These are phyloP conservation scores for Aurinia saxatilis DNA, from an alignment of 345 rosid genomes.

Conservation along the genomic window DNA sequence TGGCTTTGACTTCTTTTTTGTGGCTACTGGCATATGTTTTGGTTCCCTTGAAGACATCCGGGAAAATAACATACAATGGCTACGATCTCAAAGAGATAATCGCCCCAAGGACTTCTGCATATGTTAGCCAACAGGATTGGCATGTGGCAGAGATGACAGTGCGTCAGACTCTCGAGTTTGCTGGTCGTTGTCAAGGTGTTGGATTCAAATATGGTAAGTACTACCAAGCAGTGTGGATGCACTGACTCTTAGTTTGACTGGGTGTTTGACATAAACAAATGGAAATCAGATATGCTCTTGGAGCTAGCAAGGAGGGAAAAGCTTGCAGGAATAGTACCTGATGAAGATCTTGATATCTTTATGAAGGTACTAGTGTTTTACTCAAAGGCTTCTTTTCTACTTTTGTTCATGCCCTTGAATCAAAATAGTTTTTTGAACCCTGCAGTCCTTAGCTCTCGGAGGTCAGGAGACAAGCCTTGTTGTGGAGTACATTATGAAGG, in stretches of 20 bases:
- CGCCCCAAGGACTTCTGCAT: constrained; percentile 85
- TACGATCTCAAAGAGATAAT: constrained; percentile 70
- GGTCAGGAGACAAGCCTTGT: constrained; percentile 79
- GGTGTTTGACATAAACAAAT: constrained; percentile 18
- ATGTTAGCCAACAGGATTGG: constrained; percentile 94
- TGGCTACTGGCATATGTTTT: constrained; percentile 9
- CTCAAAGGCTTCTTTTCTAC: not conserved
- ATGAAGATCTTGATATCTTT: constrained; percentile 97
- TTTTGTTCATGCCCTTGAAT: not conserved
- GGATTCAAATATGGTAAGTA: constrained; percentile 87
- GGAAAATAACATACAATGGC: constrained; percentile 77
- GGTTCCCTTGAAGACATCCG: constrained; percentile 51
- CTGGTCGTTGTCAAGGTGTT: constrained; percentile 94
- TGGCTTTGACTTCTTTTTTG: constrained; percentile 8
- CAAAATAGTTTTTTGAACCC: not conserved
- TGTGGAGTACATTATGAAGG: constrained; percentile 95
- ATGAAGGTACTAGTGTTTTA: constrained; percentile 61
- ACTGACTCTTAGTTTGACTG: not conserved
- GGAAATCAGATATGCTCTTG: constrained; percentile 70
- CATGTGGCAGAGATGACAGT: constrained; percentile 98
- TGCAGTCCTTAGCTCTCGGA: constrained; percentile 82
- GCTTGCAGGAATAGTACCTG: constrained; percentile 84
- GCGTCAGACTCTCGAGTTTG: constrained; percentile 77
- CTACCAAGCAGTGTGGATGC: not conserved
- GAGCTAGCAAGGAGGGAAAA: constrained; percentile 96